A percentile compares a stretch with the other conserved stretches of the same genome.
Conservation (phyloP, 2,329 filamentous ascomycete species). For the Pseudogymnoascus sp. region DNA sequence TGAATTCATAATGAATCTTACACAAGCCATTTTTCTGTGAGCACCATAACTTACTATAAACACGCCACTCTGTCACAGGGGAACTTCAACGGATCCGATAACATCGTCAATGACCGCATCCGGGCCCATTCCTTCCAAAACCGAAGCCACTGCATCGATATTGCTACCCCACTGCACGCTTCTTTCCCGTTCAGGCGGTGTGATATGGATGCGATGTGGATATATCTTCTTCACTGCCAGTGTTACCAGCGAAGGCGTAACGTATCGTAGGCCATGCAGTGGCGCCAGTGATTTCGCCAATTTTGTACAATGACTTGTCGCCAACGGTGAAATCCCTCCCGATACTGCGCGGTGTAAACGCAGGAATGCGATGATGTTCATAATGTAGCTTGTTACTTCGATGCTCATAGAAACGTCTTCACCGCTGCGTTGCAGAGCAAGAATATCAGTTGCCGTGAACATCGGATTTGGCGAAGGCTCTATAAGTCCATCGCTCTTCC, state of each 20-base stretch:
- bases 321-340: slow-evolving; percentile 67
- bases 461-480: slow-evolving; percentile 18
- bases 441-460: slow-evolving; percentile 27
- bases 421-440: slow-evolving; percentile 40
- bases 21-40: background rate
- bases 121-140: slow-evolving; percentile 55
- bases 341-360: slow-evolving; percentile 79
- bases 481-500: slow-evolving; percentile 20
- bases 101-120: slow-evolving; percentile 61
- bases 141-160: slow-evolving; percentile 54
- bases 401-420: slow-evolving; percentile 57
- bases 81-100: slow-evolving; percentile 48
- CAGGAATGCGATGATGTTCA: slow-evolving; percentile 81
- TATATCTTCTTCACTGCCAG: slow-evolving; percentile 84
- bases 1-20: background rate
- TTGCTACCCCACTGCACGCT: slow-evolving; percentile 93
- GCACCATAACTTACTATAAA: background rate
- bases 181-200: slow-evolving; percentile 62
- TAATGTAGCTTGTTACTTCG: slow-evolving; percentile 74
- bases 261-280: slow-evolving; percentile 71
- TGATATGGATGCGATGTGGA: slow-evolving; percentile 70
- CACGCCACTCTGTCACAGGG: slow-evolving; percentile 31
- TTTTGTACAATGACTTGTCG: slow-evolving; percentile 68
- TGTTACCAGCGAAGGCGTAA: slow-evolving; percentile 74
- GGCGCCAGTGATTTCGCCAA: slow-evolving; percentile 68